Conservation (phyloP, 257 asterid species). For the Solanum commersonii region DNA sequence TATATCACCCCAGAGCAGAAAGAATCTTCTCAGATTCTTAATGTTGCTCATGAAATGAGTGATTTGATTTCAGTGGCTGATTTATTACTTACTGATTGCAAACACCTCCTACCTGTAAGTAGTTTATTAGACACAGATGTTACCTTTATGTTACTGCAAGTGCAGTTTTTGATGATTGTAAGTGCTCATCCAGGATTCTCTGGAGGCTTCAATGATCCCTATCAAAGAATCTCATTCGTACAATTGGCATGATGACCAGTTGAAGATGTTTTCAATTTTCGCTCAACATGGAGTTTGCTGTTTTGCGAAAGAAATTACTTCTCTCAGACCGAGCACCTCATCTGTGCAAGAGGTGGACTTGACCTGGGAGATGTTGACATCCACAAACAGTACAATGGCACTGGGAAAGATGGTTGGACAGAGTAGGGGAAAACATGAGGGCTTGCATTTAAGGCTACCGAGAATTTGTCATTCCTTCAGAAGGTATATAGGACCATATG, state of each 20-base stretch:
- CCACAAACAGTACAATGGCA: conserved; percentile 57
- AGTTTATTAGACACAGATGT: neutral
- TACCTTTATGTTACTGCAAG: neutral
- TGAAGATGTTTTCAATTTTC: conserved; percentile 57
- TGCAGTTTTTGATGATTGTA: conserved; percentile 8
- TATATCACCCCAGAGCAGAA: conserved; percentile 61
- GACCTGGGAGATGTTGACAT: conserved; percentile 67
- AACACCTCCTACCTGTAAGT: conserved; percentile 42
- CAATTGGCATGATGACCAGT: conserved; percentile 56
- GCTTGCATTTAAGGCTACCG: conserved; percentile 10
- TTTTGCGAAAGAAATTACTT: conserved; percentile 51
- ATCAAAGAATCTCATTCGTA: conserved; percentile 28
- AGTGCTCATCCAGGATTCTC: conserved; percentile 47
- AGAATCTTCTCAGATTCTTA: conserved; percentile 33
- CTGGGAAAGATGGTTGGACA: conserved; percentile 56
- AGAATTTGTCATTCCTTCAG: conserved; percentile 14
- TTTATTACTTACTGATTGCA: conserved; percentile 52
- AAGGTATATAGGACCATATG: conserved; percentile 45
- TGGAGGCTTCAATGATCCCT: conserved; percentile 25
- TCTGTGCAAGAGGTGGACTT: conserved; percentile 36
- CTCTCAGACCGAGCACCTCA: conserved; percentile 29
- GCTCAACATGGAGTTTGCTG: conserved; percentile 79
- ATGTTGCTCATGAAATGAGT: conserved; percentile 38
- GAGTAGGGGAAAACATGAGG: conserved; percentile 12
- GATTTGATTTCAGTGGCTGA: conserved; percentile 74